Conservation (phyloP, 1,284 basidiomycete species). For the Irpex sp. region DNA sequence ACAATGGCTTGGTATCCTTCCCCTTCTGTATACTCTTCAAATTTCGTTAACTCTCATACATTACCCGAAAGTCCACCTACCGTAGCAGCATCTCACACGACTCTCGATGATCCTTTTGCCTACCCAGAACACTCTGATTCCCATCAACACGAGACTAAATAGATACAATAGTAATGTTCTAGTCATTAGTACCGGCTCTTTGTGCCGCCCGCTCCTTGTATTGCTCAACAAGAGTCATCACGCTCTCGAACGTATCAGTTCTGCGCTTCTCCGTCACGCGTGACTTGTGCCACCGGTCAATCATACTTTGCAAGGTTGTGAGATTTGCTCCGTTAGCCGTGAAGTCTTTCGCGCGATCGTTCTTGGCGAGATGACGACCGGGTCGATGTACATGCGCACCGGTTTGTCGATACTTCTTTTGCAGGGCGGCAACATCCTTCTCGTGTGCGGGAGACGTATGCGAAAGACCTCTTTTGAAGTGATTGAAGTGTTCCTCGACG, state of each 20-base stretch:
- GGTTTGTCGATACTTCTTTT: background rate
- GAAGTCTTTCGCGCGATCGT: background rate
- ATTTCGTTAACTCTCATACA: too few relatives aligned
- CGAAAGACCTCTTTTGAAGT: constrained; percentile 5
- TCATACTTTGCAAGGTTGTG: background rate
- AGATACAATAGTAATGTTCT: too few relatives aligned
- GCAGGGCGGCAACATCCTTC: constrained; percentile 6
- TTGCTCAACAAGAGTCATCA: too few relatives aligned
- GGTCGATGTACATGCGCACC: background rate
- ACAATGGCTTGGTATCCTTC: too few relatives aligned
- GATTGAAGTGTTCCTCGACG: constrained; percentile 9
- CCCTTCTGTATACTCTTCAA: too few relatives aligned
- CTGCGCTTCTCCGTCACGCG: background rate
- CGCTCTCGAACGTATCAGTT: background rate
- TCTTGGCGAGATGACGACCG: background rate
- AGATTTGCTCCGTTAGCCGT: background rate
- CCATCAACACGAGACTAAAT: too few relatives aligned
- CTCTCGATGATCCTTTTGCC: too few relatives aligned
- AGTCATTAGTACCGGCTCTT: too few relatives aligned
- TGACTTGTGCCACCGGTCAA: background rate
- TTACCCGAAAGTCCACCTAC: too few relatives aligned
- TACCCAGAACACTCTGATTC: too few relatives aligned
- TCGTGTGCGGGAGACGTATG: constrained; percentile 10
- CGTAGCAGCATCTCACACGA: too few relatives aligned
- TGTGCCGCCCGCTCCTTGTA: too few relatives aligned